Evolutionary conservation across 1,284 basidiomycete species (phyloP), one percentile per base, ranked within the genome.

Genomic region (Tilletia horrida): DNA sequence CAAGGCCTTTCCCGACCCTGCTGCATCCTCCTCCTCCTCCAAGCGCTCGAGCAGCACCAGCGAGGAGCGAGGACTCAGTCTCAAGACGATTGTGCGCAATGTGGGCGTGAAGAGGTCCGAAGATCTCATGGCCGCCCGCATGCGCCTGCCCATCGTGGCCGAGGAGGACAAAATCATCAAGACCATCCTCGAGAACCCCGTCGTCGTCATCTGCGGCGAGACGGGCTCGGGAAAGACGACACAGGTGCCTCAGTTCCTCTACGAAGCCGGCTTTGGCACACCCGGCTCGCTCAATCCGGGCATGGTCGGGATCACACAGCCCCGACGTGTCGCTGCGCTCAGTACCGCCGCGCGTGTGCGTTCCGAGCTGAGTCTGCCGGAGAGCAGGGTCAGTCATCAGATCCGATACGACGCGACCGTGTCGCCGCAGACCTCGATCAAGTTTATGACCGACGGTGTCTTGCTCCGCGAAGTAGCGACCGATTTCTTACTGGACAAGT

Each of bases 371-470:
- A 89, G 89, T 3, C 84, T 97, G 9, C 86, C 89, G 0, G 87
- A 90, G 0, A 89, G 89, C 0, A 85, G 87, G 23, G 91, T 98
- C 1, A 94, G 95, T 0, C 93, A 98, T 83, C 94, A 97, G 83
- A 96, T 99, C 71, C 90, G 96, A 67, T 98, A 98, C 82, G 95
- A 97, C 71, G 91, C 92, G 0, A 97, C 92, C 0, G 90, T 93
- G 0, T 92, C 92, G 2, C 86, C 91, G 0, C 86, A 88, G 27
- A 99, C 96, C 0, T 88, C 88, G 7, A 93, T 98, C 85, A 97
- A 98, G 83, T 99, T 98, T 85, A 98, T 98, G 95, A 99, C 96
- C 1, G 96, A 99, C 78, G 96, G 96, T 85, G 93, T 98, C 16
- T 84, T 99, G 27, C 85, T 98, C 13, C 89, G 96, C 67, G 96